Evolutionary conservation across 2,329 filamentous ascomycete species (phyloP), one percentile per base, ranked within the genome.

Genomic region (Canariomyces notabilis): DNA sequence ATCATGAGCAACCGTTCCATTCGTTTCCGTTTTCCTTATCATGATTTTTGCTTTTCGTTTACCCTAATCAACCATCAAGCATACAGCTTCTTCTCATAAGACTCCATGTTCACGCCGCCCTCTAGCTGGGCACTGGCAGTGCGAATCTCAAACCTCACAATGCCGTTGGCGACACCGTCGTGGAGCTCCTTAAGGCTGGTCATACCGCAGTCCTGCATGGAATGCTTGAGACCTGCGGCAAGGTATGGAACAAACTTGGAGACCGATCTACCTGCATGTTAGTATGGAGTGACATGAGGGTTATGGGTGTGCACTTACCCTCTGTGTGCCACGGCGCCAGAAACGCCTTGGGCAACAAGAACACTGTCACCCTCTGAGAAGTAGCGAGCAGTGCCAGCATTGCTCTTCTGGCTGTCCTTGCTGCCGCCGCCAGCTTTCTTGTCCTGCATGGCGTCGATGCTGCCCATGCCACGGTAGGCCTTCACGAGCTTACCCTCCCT

Each of bases 81-180:
- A 72, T 95, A 98, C 58, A 98, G 85, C 80, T 97, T 98, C 86
- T 98, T 98, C 77, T 97, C 93, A 67, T 95, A 97, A 66, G 88
- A 91, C 75, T 97, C 89, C 78, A 98, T 89, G 73, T 97, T 94
- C 52, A 98, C 90, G 65, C 91, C 93, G 55, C 93, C 93, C 76
- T 98, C 93, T 49, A 94, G 79, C 79, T 95, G 89, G 41, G 93
- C 93, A 68, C 89, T 95, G 50, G 89, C 86, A 51, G 89, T 97
- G 60, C 93, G 80, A 62, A 97, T 77, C 76, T 98, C 93, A 65
- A 98, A 98, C 61, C 93, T 82, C 45, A 96, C 83, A 40, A 73
- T 80, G 51, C 90, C 89, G 23, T 80, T 75, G 56, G 74, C 70
- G 21, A 95, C 90, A 57, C 79, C 79, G 54, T 85, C 71, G 66